Conservation (phyloP, 1,139 yeast genomes). For the Lodderomyces parapsilosis region DNA sequence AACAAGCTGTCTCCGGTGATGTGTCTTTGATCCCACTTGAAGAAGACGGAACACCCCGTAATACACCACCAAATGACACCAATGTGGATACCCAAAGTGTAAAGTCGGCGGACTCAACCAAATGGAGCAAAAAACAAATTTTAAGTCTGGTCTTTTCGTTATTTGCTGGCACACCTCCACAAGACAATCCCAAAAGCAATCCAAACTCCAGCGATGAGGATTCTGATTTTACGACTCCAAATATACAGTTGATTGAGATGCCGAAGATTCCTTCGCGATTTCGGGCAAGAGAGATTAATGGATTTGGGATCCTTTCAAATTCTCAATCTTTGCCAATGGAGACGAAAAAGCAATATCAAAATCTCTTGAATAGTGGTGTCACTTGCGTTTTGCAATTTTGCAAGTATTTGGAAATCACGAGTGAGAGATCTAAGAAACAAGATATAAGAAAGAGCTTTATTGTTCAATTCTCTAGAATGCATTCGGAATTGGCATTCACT, state of each 20-base stretch:
- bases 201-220: neutral
- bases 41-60: no score
- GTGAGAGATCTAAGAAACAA: slow-evolving; percentile 7
- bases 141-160: neutral
- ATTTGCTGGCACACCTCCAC: neutral
- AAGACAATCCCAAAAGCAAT: neutral
- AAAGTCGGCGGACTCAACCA: neutral
- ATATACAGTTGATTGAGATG: slow-evolving; percentile 1
- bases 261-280: slow-evolving; percentile 8
- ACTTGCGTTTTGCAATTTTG: slow-evolving; percentile 8
- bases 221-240: neutral
- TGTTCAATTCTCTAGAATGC: slow-evolving; percentile 8
- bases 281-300: slow-evolving; percentile 9
- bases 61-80: no score
- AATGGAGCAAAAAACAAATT: neutral
- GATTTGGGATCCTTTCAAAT: slow-evolving; percentile 8
- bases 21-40: no score
- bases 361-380: slow-evolving; percentile 3
- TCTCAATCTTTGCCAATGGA: slow-evolving; percentile 6
- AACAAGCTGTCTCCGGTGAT: no score
- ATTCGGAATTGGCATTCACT: slow-evolving; percentile 9
- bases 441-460: slow-evolving; percentile 7
- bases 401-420: slow-evolving; percentile 7
- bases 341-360: slow-evolving; percentile 5
- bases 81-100: neutral